These are phyloP conservation scores for Tuctoria greenei DNA, from an alignment of 176 grass and related monocot genomes.

Conservation along the genomic window DNA sequence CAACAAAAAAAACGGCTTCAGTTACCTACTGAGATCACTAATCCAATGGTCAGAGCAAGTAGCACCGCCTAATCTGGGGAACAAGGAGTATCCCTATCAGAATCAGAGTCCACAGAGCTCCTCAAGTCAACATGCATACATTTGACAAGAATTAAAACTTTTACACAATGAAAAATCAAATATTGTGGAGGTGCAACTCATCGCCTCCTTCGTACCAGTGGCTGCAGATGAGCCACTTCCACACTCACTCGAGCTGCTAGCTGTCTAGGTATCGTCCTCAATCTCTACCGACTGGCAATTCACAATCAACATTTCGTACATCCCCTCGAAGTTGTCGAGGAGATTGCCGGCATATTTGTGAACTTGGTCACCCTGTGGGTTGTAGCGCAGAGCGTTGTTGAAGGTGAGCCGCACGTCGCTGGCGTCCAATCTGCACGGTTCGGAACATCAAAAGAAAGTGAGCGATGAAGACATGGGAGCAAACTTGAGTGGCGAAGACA, in stretches of 20 bases:
- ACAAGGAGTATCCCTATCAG: conserved; percentile 41
- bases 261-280: conserved; percentile 49
- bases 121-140: conserved; percentile 59
- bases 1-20: conserved; percentile 1
- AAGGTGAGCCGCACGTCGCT: conserved; percentile 71
- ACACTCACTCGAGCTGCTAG: conserved; percentile 69
- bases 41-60: conserved; percentile 44
- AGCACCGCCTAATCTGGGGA: conserved; percentile 29
- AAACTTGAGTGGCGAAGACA: too few relatives aligned
- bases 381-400: conserved; percentile 79
- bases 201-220: conserved; percentile 59
- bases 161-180: background rate
- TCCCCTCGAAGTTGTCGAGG: conserved; percentile 51
- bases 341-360: conserved; percentile 53
- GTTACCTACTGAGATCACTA: conserved; percentile 35
- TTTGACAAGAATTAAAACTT: background rate
- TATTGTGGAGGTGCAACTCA: background rate
- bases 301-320: conserved; percentile 59
- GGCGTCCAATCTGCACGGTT: too few relatives aligned
- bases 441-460: too few relatives aligned
- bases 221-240: conserved; percentile 76
- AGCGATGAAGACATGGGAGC: too few relatives aligned
- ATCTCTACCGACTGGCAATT: conserved; percentile 88
- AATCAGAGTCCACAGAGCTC: conserved; percentile 53
- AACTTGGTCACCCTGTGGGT: conserved; percentile 67